These are phyloP conservation scores for Corynascus novoguineensis DNA, from an alignment of 495 filamentous ascomycete species.

Conservation along the genomic window DNA sequence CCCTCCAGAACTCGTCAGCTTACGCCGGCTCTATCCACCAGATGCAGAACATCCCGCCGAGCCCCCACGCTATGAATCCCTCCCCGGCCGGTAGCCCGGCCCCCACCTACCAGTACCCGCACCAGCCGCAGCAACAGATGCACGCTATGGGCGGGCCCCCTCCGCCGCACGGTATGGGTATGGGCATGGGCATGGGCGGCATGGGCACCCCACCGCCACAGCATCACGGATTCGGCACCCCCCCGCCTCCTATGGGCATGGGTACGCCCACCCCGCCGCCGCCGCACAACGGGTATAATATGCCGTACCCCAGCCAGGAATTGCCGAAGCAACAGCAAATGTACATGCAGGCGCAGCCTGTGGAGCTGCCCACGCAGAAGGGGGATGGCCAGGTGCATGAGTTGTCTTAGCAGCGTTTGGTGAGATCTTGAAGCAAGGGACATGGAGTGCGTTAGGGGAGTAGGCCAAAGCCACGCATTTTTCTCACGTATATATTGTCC, in stretches of 20 bases:
- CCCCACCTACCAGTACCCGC: slow-evolving; percentile 5
- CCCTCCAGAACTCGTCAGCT: no score
- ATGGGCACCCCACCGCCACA: slow-evolving; percentile 9
- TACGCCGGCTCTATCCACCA: neutral
- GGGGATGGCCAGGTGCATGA: slow-evolving; percentile 22
- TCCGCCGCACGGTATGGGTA: neutral
- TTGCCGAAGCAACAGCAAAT: neutral
- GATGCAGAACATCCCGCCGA: neutral
- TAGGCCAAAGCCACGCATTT: no score
- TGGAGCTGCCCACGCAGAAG: slow-evolving; percentile 17
- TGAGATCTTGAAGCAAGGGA: neutral
- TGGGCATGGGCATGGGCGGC: neutral
- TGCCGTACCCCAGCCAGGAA: neutral
- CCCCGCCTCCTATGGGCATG: neutral
- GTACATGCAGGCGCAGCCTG: neutral
- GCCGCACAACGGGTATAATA: neutral
- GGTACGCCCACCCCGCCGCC: neutral
- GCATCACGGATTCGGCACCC: neutral
- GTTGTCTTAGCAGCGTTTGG: neutral
- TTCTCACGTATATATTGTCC: no score
- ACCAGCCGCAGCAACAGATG: no score
- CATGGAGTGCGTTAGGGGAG: neutral
- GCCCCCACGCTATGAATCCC: neutral
- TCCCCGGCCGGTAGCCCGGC: slow-evolving; percentile 17
- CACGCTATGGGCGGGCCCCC: neutral